Percentiles rank a stretch among this genome's conserved stretches.
Conservation (phyloP, 2,329 filamentous ascomycete genomes). For the Calonectria fujianensis region DNA sequence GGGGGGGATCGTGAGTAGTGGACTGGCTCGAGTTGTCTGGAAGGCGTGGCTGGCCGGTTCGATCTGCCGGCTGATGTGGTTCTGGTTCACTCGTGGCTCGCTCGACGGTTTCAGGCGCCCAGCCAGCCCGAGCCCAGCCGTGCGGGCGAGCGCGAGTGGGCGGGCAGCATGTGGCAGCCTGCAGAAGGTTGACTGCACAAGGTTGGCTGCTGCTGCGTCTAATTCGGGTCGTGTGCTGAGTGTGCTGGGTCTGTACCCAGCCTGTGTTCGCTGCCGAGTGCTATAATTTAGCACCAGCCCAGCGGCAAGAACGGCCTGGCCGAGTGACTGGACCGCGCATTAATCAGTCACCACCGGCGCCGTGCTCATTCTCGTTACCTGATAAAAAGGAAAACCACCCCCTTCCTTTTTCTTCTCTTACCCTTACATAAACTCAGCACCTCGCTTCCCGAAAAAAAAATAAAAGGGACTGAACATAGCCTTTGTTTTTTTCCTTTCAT, state of each 20-base stretch:
- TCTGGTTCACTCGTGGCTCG: constrained; percentile 8
- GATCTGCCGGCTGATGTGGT: constrained; percentile 23
- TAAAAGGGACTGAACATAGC: not conserved
- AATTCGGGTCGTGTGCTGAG: not conserved
- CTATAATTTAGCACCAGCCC: not conserved
- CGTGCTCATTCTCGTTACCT: not conserved
- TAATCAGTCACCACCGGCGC: constrained; percentile 15
- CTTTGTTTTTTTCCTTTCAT: not conserved
- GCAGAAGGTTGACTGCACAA: not conserved
- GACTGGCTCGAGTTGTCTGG: not conserved
- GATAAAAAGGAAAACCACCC: constrained; percentile 17
- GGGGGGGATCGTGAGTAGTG: not conserved
- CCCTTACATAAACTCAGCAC: constrained; percentile 25
- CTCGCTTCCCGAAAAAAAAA: not conserved
- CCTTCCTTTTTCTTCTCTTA: constrained; percentile 5
- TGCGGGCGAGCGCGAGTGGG: not conserved
- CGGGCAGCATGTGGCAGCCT: constrained; percentile 18
- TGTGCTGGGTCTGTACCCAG: constrained; percentile 3
- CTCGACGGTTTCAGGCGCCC: constrained; percentile 16
- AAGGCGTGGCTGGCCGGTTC: constrained; percentile 21
- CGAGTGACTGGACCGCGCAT: constrained; percentile 29
- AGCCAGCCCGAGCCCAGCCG: constrained; percentile 18
- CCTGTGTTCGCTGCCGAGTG: constrained; percentile 2
- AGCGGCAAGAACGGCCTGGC: constrained; percentile 32
- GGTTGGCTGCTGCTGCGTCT: not conserved